Conservation (phyloP, 768 basidiomycete species). For the Daedaleopsis nitida region DNA sequence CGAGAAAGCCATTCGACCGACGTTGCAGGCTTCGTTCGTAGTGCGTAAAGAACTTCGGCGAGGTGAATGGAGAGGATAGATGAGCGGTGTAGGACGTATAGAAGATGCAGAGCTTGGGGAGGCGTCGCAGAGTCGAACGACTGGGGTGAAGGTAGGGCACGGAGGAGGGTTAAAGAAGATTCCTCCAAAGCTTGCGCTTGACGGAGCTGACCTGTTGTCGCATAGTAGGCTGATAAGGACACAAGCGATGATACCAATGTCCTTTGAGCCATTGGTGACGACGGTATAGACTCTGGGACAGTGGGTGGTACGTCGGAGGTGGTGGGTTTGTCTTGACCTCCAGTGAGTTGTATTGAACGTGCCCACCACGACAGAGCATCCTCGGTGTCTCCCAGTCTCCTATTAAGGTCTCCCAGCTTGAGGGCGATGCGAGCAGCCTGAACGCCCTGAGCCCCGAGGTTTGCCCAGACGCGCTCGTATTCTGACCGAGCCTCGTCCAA, state of each 20-base stretch:
- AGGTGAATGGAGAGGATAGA: constrained; percentile 74
- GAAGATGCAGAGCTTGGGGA: constrained; percentile 61
- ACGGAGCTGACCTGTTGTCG: constrained; percentile 54
- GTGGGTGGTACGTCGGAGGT: constrained; percentile 18
- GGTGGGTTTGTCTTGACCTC: constrained; percentile 31
- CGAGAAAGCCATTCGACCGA: constrained; percentile 59
- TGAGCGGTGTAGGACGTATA: constrained; percentile 72
- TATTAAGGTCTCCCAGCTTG: constrained; percentile 69
- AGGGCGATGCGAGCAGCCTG: constrained; percentile 58
- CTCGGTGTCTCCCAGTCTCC: constrained; percentile 50
- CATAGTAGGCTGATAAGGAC: constrained; percentile 72
- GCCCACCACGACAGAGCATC: constrained; percentile 73
- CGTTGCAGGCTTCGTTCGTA: constrained; percentile 39
- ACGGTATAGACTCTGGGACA: constrained; percentile 44
- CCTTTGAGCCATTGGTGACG: constrained; percentile 66
- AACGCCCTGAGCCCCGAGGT: constrained; percentile 39
- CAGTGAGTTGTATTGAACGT: constrained; percentile 51
- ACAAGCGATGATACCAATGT: constrained; percentile 61
- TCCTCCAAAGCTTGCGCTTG: constrained; percentile 62
- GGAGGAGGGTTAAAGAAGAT: constrained; percentile 53
- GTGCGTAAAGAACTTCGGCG: constrained; percentile 68
- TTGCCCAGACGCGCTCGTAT: constrained; percentile 61
- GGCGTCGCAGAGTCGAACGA: constrained; percentile 47
- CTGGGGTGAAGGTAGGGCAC: constrained; percentile 51
- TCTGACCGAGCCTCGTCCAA: constrained; percentile 55